phyloP scores from a whole-genome alignment of 345 rosid species.

The Gossypium stocksii region DNA sequence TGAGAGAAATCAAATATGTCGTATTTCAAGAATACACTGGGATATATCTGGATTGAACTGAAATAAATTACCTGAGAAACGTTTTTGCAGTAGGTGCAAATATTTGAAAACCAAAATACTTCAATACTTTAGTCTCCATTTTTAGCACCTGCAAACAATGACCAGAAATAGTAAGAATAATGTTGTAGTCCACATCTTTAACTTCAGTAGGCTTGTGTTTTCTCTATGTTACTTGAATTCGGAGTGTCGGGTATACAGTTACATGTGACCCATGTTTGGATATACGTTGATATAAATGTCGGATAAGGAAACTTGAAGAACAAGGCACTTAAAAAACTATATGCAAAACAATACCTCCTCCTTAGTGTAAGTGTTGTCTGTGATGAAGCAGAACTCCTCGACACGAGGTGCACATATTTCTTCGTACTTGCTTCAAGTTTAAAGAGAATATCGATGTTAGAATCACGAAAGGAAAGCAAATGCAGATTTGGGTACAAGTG shows the following conservation, averaged over 20 bases:
- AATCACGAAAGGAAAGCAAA: constrained; percentile 12
- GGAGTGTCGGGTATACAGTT: too few species aligned
- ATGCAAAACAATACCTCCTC: constrained; percentile 43
- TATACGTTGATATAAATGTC: background rate
- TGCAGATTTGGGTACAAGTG: background rate
- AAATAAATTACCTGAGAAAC: constrained; percentile 62
- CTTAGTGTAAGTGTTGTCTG: constrained; percentile 78
- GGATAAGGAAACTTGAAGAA: background rate
- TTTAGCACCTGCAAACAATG: constrained; percentile 48
- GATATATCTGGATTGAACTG: background rate
- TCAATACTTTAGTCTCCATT: constrained; percentile 65
- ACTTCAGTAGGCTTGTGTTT: background rate
- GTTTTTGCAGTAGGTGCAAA: constrained; percentile 71
- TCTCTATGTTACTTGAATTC: too few species aligned
- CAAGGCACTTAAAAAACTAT: too few species aligned
- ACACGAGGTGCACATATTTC: constrained; percentile 78
- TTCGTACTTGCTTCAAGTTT: constrained; percentile 67
- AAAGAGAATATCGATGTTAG: constrained; percentile 8
- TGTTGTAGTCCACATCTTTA: too few species aligned
- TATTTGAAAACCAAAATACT: constrained; percentile 62
- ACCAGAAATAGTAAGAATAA: too few species aligned
- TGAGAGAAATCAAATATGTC: background rate
- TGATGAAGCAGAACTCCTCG: constrained; percentile 89
- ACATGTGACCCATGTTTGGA: background rate
- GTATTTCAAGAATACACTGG: background rate